A percentile compares a stretch with the other conserved stretches of the same genome.
These are phyloP conservation scores for Rhizoclosmatium sp. DNA, from an alignment of 192 early-diverging fungal species.

Conservation along the genomic window DNA sequence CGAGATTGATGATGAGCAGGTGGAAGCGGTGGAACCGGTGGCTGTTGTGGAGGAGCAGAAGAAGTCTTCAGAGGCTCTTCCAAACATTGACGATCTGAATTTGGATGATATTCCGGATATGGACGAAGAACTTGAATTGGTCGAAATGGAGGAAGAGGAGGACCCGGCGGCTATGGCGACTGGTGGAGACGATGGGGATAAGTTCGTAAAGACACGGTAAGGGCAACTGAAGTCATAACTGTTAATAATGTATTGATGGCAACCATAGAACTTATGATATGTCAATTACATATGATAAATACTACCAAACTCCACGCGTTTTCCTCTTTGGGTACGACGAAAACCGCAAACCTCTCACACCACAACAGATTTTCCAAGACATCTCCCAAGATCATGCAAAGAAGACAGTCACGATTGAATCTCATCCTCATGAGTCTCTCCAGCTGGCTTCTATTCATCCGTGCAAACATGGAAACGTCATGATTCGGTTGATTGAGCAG, in stretches of 20 bases:
- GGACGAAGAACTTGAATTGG: conserved; percentile 73
- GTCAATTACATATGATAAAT: conserved; percentile 99
- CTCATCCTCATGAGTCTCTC: conserved; percentile 90
- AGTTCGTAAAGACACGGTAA: conserved; percentile 61
- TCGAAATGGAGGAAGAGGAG: conserved; percentile 73
- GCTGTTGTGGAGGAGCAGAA: background rate
- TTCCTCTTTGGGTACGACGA: conserved; percentile 98
- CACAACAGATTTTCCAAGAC: conserved; percentile 95
- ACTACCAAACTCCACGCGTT: conserved; percentile 97
- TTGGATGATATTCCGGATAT: conserved; percentile 94
- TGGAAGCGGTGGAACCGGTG: conserved; percentile 63
- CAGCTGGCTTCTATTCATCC: conserved; percentile 95
- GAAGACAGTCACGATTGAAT: conserved; percentile 98
- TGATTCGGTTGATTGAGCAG: conserved; percentile 94
- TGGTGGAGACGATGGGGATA: conserved; percentile 40
- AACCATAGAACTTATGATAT: conserved; percentile 93
- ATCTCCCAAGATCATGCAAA: conserved; percentile 98
- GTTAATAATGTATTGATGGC: background rate
- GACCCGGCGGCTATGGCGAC: conserved; percentile 74
- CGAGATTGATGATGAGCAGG: conserved; percentile 29
- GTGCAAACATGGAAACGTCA: conserved; percentile 97
- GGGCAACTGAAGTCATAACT: background rate
- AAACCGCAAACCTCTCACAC: conserved; percentile 80
- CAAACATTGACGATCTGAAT: conserved; percentile 48
- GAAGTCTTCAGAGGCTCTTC: background rate